phyloP scores from a whole-genome alignment of 768 basidiomycete species.

The Asterophora parasitica region DNA sequence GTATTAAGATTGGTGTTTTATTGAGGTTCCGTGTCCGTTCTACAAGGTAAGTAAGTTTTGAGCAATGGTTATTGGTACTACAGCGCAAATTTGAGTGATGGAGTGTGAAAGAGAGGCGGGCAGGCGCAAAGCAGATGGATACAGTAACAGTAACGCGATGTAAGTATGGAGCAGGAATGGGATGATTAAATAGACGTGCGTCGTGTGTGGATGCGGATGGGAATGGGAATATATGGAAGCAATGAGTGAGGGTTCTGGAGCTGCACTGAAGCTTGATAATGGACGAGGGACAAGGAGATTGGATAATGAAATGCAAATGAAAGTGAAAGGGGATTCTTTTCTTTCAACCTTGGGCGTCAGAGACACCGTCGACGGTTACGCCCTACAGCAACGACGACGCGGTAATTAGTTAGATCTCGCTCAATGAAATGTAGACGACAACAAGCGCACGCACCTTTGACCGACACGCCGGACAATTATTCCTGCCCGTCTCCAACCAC shows the following conservation, averaged over 20 bases:
- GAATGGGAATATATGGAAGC: no score
- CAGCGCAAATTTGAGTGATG: no score
- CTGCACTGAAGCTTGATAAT: neutral
- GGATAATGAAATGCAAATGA: neutral
- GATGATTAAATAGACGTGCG: neutral
- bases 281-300: neutral
- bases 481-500: constrained; percentile 81
- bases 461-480: constrained; percentile 92
- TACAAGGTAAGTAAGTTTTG: constrained; percentile 3
- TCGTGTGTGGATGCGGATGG: neutral
- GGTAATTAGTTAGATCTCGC: no score
- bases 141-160: constrained; percentile 1
- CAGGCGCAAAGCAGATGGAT: neutral
- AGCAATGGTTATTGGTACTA: no score
- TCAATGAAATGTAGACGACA: no score
- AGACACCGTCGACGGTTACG: constrained; percentile 22
- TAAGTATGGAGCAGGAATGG: neutral
- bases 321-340: no score
- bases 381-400: constrained; percentile 19
- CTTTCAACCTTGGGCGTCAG: neutral
- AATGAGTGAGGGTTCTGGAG: neutral
- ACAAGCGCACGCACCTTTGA: constrained; percentile 45
- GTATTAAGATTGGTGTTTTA: neutral
- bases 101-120: constrained; percentile 5
- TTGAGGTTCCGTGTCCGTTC: neutral